These are phyloP conservation scores for Fraxinus greggii DNA, from an alignment of 305 asterid species.

Conservation along the genomic window DNA sequence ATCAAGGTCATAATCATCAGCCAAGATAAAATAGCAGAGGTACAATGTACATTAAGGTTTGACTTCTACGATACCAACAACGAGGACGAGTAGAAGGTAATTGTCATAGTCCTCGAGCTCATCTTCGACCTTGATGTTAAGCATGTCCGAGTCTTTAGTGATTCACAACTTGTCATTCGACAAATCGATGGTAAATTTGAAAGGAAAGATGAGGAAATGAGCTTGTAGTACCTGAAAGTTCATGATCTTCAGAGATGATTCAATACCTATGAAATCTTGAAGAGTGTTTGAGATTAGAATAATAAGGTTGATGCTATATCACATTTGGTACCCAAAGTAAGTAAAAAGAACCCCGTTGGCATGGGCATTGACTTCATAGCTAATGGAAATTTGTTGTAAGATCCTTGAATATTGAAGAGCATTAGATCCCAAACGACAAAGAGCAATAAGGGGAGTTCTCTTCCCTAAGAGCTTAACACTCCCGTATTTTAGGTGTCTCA, in stretches of 20 bases:
- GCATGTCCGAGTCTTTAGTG: background rate
- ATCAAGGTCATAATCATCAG: no score
- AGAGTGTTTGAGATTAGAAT: background rate
- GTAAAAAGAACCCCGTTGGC: background rate
- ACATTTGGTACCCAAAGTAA: background rate
- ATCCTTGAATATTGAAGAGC: background rate
- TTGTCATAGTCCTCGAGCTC: background rate
- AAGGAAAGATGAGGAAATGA: background rate
- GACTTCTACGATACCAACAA: background rate
- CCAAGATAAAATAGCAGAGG: no score
- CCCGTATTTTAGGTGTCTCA: background rate
- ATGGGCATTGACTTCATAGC: background rate
- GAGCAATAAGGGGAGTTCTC: background rate
- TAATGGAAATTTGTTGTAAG: background rate
- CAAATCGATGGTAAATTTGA: background rate
- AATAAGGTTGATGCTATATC: background rate
- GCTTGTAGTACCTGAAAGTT: background rate
- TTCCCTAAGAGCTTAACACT: background rate
- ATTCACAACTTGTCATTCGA: background rate
- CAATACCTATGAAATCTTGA: background rate
- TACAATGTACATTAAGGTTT: no score
- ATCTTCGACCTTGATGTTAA: background rate
- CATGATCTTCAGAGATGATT: background rate
- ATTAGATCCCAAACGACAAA: background rate
- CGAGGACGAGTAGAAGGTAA: background rate